phyloP scores from a whole-genome alignment of 2,329 filamentous ascomycete genomes.

The Zymoseptoria passerinii region DNA sequence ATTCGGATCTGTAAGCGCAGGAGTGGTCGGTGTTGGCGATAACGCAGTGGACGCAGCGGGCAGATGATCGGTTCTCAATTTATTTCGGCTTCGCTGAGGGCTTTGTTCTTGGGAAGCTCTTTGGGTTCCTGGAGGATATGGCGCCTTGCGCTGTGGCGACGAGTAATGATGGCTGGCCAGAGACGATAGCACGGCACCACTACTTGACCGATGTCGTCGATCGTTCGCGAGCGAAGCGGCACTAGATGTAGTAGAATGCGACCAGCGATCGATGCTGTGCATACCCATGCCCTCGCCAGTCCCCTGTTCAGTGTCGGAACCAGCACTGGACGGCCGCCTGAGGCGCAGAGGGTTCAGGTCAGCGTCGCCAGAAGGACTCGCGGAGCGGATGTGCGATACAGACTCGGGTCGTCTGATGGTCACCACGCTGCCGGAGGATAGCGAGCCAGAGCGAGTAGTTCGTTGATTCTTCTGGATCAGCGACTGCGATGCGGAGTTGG shows the following conservation, averaged over 20 bases:
- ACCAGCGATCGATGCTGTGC: constrained; percentile 50
- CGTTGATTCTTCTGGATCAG: constrained; percentile 6
- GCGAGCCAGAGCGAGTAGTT: constrained; percentile 35
- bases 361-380: constrained; percentile 18
- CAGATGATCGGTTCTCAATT: constrained; percentile 15
- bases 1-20: constrained; percentile 20
- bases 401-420: constrained; percentile 37
- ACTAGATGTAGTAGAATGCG: constrained; percentile 48
- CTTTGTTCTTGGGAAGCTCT: constrained; percentile 13
- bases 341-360: constrained; percentile 19
- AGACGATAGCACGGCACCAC: constrained; percentile 30
- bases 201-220: constrained; percentile 34
- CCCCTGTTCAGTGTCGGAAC: neutral
- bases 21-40: constrained; percentile 28
- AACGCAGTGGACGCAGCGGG: constrained; percentile 23
- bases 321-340: constrained; percentile 12
- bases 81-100: constrained; percentile 22
- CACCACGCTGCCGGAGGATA: constrained; percentile 36
- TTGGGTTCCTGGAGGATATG: neutral
- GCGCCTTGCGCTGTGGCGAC: constrained; percentile 5
- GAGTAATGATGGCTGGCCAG: constrained; percentile 26
- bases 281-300: constrained; percentile 36
- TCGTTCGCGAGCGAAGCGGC: constrained; percentile 30
- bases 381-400: constrained; percentile 16
- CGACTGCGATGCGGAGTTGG: constrained; percentile 1